Evolutionary conservation across 129 eudicot genomes (phyloP).

Genomic region (Sambucus nigra): DNA sequence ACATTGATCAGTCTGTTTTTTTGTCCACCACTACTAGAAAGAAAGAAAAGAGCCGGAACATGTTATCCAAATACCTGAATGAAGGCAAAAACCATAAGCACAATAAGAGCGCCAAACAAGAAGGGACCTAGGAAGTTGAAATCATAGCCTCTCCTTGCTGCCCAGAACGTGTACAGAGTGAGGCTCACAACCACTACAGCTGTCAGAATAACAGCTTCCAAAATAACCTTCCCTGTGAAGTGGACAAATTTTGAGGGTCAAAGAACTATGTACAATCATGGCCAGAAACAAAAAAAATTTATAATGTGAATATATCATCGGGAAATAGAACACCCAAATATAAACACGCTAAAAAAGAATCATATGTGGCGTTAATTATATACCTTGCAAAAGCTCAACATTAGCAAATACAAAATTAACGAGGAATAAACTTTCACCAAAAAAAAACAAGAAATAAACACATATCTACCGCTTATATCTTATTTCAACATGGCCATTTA

Average conservation of each 20-base stretch:
- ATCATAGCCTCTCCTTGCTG: constrained; percentile 70
- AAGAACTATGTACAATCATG: not conserved
- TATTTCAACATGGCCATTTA: no score
- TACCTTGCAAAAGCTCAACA: no score
- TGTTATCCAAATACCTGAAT: constrained; percentile 47
- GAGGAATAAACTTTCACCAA: no score
- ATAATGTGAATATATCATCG: not conserved
- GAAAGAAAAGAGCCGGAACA: no score
- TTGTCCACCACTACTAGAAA: no score
- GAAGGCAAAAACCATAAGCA: constrained; percentile 41
- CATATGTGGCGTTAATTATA: no score
- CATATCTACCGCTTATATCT: no score
- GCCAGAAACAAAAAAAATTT: not conserved
- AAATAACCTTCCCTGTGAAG: constrained; percentile 57
- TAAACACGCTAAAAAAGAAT: not conserved
- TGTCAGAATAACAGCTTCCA: constrained; percentile 65
- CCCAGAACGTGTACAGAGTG: constrained; percentile 82
- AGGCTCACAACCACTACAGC: constrained; percentile 67
- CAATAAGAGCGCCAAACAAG: constrained; percentile 63
- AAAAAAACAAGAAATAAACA: no score
- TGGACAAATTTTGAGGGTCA: not conserved
- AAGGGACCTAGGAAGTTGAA: constrained; percentile 82
- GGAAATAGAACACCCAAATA: not conserved
- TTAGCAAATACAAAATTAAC: no score
- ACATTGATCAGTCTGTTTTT: no score